Percentiles rank a stretch among this genome's conserved stretches.
phyloP scores from a whole-genome alignment of 106 monocot genomes.

The Platanthera guangdongensis region DNA sequence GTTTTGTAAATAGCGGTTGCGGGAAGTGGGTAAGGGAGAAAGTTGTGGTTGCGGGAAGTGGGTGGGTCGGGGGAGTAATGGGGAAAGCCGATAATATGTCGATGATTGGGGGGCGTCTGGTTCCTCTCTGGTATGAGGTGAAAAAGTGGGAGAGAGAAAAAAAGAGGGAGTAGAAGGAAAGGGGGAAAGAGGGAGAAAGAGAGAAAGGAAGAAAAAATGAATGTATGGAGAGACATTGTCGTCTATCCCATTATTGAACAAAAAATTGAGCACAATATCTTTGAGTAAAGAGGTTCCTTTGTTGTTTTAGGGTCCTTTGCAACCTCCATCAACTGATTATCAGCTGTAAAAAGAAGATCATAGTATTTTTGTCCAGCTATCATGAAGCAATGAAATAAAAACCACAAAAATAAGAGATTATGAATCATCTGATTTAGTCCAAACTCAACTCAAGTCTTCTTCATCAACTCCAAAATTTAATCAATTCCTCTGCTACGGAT shows the following conservation, averaged over 20 bases:
- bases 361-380: slow-evolving; percentile 49
- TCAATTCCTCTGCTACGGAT: slow-evolving; percentile 80
- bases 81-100: too few species aligned
- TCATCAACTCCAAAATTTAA: slow-evolving; percentile 80
- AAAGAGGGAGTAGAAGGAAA: too few species aligned
- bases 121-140: too few species aligned
- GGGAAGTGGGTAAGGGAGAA: too few species aligned
- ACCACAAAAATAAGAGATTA: slow-evolving; percentile 81
- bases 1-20: too few species aligned
- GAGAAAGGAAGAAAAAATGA: too few species aligned
- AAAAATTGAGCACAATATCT: slow-evolving; percentile 69
- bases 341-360: slow-evolving; percentile 73
- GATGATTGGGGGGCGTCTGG: too few species aligned
- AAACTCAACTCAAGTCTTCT: slow-evolving; percentile 83
- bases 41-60: too few species aligned
- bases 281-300: slow-evolving; percentile 74
- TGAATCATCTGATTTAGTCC: slow-evolving; percentile 77
- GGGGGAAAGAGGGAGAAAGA: too few species aligned
- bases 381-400: slow-evolving; percentile 61
- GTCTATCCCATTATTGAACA: slow-evolving; percentile 88
- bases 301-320: slow-evolving; percentile 80
- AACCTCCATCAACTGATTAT: slow-evolving; percentile 72
- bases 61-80: too few species aligned
- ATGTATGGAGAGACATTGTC: too few species aligned
- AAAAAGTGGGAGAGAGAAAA: too few species aligned